Evolutionary conservation across 768 basidiomycete species (phyloP).

Genomic region (Favolaschia claudopus): DNA sequence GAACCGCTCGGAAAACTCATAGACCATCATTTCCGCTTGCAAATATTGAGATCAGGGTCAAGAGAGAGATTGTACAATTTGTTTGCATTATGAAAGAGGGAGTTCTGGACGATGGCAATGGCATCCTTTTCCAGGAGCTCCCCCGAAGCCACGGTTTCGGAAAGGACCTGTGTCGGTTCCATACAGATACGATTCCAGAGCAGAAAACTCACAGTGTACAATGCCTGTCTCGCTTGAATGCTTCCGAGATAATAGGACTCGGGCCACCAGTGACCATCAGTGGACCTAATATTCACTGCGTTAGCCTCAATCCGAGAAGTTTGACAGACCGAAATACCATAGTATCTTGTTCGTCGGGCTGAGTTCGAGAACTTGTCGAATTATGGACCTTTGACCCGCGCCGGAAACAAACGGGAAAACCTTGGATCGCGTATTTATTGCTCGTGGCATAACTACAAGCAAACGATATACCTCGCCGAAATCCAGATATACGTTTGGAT

Average conservation of each 20-base stretch:
- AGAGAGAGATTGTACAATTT: slow-evolving; percentile 66
- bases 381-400: slow-evolving; percentile 64
- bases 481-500: slow-evolving; percentile 79
- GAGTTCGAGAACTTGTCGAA: slow-evolving; percentile 73
- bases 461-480: slow-evolving; percentile 67
- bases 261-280: slow-evolving; percentile 80
- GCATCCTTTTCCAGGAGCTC: slow-evolving; percentile 67
- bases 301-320: no score
- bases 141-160: slow-evolving; percentile 51
- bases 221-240: slow-evolving; percentile 65
- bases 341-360: slow-evolving; percentile 80
- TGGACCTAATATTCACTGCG: no score
- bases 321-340: no score
- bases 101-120: slow-evolving; percentile 57
- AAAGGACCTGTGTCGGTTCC: slow-evolving; percentile 72
- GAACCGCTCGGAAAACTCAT: neutral
- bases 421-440: slow-evolving; percentile 29
- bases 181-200: no score
- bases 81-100: slow-evolving; percentile 75
- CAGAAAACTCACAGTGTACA: slow-evolving; percentile 58
- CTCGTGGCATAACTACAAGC: neutral
- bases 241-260: slow-evolving; percentile 77
- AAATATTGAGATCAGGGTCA: slow-evolving; percentile 21
- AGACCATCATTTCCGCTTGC: neutral
- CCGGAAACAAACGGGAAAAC: slow-evolving; percentile 73